These are phyloP conservation scores for Arthrobotrys sinensis DNA, from an alignment of 2,329 filamentous ascomycete species.

Conservation along the genomic window DNA sequence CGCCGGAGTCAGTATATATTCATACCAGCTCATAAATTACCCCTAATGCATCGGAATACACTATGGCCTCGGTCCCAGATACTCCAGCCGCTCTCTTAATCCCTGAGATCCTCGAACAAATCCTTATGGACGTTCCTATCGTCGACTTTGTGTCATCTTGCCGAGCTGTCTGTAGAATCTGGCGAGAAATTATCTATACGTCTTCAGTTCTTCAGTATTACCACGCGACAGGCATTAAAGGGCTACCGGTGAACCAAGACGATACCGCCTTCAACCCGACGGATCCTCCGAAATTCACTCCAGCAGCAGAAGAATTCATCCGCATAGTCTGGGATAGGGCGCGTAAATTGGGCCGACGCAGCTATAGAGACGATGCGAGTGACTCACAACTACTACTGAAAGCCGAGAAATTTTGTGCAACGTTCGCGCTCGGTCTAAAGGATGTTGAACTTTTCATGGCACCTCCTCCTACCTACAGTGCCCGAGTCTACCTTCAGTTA, in stretches of 20 bases:
- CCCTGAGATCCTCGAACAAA: conserved; percentile 19
- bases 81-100: background rate
- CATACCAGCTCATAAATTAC: too few relatives aligned
- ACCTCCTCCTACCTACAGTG: background rate
- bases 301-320: background rate
- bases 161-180: background rate
- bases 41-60: background rate
- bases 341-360: background rate
- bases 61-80: background rate
- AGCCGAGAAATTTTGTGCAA: background rate
- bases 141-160: background rate
- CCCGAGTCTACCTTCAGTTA: background rate
- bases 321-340: background rate
- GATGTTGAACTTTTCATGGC: background rate
- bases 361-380: background rate
- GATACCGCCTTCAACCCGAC: background rate
- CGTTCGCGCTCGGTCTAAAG: background rate
- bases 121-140: background rate
- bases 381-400: background rate
- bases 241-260: background rate
- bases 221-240: background rate
- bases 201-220: conserved; percentile 1
- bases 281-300: background rate
- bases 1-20: too few relatives aligned
- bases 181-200: background rate